Evolutionary conservation across 441 rosid species (phyloP).

Genomic region (Croton setiger): DNA sequence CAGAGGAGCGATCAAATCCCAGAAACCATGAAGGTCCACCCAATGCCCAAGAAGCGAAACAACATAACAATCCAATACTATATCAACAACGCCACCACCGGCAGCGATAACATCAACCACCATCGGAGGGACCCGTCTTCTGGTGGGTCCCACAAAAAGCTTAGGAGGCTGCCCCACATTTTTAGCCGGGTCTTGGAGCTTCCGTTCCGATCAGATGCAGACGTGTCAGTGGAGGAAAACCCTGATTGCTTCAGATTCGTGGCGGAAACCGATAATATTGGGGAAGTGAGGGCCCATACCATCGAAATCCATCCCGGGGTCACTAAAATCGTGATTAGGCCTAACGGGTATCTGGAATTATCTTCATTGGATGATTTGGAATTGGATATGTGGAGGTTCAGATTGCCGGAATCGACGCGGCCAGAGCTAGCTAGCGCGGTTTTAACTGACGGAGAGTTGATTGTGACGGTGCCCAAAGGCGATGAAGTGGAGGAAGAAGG

Average conservation of each 20-base stretch:
- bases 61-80: slow-evolving; percentile 59
- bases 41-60: slow-evolving; percentile 58
- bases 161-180: slow-evolving; percentile 82
- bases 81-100: slow-evolving; percentile 8
- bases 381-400: slow-evolving; percentile 91
- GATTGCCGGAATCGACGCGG: slow-evolving; percentile 79
- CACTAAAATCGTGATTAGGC: slow-evolving; percentile 76
- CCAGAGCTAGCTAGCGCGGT: slow-evolving; percentile 93
- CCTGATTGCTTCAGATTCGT: slow-evolving; percentile 78
- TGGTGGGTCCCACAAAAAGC: slow-evolving; percentile 55
- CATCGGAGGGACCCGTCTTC: slow-evolving; percentile 19
- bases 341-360: slow-evolving; percentile 56
- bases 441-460: slow-evolving; percentile 60
- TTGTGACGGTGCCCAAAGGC: slow-evolving; percentile 84
- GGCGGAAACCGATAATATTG: slow-evolving; percentile 64
- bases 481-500: slow-evolving; percentile 40
- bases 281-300: slow-evolving; percentile 69
- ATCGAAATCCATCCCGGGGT: slow-evolving; percentile 89
- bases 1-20: not conserved
- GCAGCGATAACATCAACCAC: not conserved
- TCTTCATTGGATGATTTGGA: slow-evolving; percentile 64
- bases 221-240: slow-evolving; percentile 72
- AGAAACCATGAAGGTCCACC: slow-evolving; percentile 75
- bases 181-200: slow-evolving; percentile 87
- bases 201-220: slow-evolving; percentile 84